A percentile compares a stretch with the other conserved stretches of the same genome.
phyloP scores from a whole-genome alignment of 2,329 filamentous ascomycete genomes.

The Epichloe festucae region DNA sequence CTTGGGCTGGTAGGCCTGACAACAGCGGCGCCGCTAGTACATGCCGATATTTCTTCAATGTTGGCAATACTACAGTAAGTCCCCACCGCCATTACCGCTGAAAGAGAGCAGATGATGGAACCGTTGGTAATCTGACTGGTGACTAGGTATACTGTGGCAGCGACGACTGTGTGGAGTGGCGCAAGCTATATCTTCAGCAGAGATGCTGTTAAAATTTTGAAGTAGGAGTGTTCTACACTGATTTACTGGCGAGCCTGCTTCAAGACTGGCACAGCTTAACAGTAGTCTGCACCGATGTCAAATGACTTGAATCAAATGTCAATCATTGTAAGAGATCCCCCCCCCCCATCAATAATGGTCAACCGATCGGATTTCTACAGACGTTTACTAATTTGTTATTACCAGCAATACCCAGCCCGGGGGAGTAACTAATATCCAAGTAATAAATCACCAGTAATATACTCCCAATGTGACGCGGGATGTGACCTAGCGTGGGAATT shows the following conservation, averaged over 20 bases:
- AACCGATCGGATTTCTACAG: too few species aligned
- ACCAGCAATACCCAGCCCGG: too few species aligned
- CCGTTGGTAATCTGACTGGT: not conserved
- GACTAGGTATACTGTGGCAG: constrained; percentile 66
- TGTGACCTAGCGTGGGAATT: too few species aligned
- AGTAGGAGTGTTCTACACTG: constrained; percentile 9
- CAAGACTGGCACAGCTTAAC: not conserved
- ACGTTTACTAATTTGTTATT: too few species aligned
- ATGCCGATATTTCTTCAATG: constrained; percentile 39
- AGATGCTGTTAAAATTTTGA: constrained; percentile 79
- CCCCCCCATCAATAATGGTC: too few species aligned
- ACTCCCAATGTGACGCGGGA: too few species aligned
- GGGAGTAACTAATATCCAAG: too few species aligned
- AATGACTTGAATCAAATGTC: too few species aligned
- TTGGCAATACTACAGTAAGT: constrained; percentile 54
- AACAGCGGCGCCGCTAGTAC: constrained; percentile 64
- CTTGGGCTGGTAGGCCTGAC: constrained; percentile 75
- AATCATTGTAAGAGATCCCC: too few species aligned
- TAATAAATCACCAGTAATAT: too few species aligned
- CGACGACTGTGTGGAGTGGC: constrained; percentile 87
- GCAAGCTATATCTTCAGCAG: constrained; percentile 81
- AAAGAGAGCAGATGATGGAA: not conserved
- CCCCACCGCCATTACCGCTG: not conserved
- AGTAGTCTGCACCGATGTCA: not conserved
- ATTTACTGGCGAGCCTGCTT: not conserved